Evolutionary conservation across 108 stramenopile genomes (phyloP).

Genomic region (Cylindrotheca fusiformis): DNA sequence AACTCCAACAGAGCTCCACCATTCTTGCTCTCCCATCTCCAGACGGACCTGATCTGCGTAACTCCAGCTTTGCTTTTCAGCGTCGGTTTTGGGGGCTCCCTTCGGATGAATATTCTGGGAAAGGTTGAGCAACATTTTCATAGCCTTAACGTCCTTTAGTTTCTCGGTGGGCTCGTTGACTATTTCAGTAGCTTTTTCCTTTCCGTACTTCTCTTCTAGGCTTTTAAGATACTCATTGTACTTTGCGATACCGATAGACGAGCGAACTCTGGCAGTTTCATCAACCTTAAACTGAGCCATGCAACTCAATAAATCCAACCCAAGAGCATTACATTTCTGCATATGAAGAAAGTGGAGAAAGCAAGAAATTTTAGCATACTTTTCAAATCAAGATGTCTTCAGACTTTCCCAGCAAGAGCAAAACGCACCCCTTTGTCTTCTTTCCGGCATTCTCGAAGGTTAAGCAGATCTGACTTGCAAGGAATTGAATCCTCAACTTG

Average conservation of each 20-base stretch:
- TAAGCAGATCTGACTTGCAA: conserved; percentile 32
- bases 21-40: conserved; percentile 35
- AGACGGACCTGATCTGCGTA: conserved; percentile 33
- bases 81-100: conserved; percentile 32
- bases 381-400: too few species aligned
- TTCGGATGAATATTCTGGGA: conserved; percentile 30
- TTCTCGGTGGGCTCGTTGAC: conserved; percentile 26
- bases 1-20: conserved; percentile 28
- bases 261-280: conserved; percentile 24
- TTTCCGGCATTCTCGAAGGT: conserved; percentile 31
- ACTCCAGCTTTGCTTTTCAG: conserved; percentile 24
- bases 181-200: conserved; percentile 30
- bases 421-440: conserved; percentile 24
- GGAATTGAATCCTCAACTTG: conserved; percentile 25
- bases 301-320: conserved; percentile 33
- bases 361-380: too few species aligned
- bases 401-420: background rate
- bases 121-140: conserved; percentile 23
- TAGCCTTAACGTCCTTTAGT: conserved; percentile 26
- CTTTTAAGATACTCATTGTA: conserved; percentile 37
- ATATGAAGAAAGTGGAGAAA: too few species aligned
- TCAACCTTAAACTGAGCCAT: conserved; percentile 35
- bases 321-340: conserved; percentile 30
- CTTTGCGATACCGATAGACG: conserved; percentile 32
- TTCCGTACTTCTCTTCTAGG: conserved; percentile 33